Percentiles rank a stretch among this genome's conserved stretches.
These are phyloP conservation scores for Colletotrichum graminicola DNA, from an alignment of 2,329 filamentous ascomycete species.

Conservation along the genomic window DNA sequence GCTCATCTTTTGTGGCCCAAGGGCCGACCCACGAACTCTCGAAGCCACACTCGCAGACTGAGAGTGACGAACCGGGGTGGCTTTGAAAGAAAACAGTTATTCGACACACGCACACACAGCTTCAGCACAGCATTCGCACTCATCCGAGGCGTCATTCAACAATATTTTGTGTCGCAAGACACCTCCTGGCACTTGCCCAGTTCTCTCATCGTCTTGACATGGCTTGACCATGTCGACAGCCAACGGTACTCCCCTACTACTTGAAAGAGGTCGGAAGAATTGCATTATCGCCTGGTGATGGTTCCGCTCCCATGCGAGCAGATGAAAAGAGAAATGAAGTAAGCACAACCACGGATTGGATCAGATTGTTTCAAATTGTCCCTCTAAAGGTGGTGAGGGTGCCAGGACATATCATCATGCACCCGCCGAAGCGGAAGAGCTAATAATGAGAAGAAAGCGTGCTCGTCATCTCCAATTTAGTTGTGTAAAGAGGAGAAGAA, in stretches of 20 bases:
- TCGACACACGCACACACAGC: neutral
- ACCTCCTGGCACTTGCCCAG: neutral
- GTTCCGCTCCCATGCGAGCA: no score
- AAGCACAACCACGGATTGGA: slow-evolving; percentile 56
- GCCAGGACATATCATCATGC: slow-evolving; percentile 76
- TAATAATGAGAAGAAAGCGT: slow-evolving; percentile 70
- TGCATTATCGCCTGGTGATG: neutral
- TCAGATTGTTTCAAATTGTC: slow-evolving; percentile 76
- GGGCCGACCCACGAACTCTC: no score
- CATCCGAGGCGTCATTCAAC: neutral
- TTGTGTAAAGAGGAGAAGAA: slow-evolving; percentile 70
- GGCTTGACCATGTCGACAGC: no score
- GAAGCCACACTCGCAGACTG: no score
- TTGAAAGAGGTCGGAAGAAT: neutral
- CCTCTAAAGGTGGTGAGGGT: slow-evolving; percentile 72
- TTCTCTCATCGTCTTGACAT: neutral
- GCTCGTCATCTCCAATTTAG: slow-evolving; percentile 86
- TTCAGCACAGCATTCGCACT: neutral
- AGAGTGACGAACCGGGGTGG: neutral
- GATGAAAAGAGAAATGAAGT: neutral
- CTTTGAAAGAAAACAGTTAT: neutral
- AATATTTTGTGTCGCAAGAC: neutral
- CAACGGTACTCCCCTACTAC: neutral
- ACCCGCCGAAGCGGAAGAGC: slow-evolving; percentile 65
- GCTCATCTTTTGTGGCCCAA: neutral